Base-by-base conservation (phyloP, 1,139 yeast genomes). In the Kodamaea derodonti region DNA sequence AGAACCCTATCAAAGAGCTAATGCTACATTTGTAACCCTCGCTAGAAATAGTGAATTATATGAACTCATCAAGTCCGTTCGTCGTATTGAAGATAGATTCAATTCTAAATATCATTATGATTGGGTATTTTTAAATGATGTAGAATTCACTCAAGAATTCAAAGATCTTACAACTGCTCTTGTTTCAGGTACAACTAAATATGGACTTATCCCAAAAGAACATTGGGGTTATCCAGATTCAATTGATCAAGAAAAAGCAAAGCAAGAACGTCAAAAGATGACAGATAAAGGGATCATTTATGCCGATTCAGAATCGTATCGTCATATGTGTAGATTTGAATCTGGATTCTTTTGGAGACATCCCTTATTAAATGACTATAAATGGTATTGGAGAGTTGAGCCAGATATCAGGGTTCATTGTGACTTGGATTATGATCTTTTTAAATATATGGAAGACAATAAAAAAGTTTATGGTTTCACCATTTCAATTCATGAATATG, bases 331-430 rank as follows among this genome's bases (percentile, higher is more conserved):
- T 51, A 68, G 90, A 36, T 83, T 74, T 54, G 83, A 84, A 52
- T 75, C 90, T 0, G 95, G 95, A 1, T 69, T 72, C 42, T 88
- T 88, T 53, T 85, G 77, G 62, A 74, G 78, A 42, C 95, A 88
- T 56, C 83, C 82, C 3, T 56, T 84, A 41, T 79, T 90, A 32
- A 66, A 55, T 36, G 69, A 76, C 37, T 71, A 78, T 41, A 87
- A 86, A 41, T 88, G 95, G 94, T 88, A 87, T 61, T 88, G 97
- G 96, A 66, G 88, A 44, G 84, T 83, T 16, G 88, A 83, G 52
- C 85, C 88, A 2, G 81, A 76, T 37, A 74, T 79, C 40, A 61
- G 66, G 40, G 64, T 80, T 42, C 69, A 62, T 47, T 83, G 90
- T 58, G 85, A 81, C 53, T 62, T 83, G 39, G 66, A 74, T 41